These are phyloP conservation scores for Stagonosporopsis cucurbitacearum DNA, from an alignment of 2,329 filamentous ascomycete species.

Conservation along the genomic window DNA sequence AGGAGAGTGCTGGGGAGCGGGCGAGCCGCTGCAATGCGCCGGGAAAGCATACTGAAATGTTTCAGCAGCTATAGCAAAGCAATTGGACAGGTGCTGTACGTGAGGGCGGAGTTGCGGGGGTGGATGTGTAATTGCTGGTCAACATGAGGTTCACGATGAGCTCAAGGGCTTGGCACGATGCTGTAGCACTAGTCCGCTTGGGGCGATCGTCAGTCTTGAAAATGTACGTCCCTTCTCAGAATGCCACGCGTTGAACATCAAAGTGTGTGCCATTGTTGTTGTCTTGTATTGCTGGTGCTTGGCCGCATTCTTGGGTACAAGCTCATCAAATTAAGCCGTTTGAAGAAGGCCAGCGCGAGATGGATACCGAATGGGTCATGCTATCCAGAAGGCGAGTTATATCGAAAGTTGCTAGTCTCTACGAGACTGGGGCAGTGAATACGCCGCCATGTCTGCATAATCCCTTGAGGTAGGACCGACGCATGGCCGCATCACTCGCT, in stretches of 20 bases:
- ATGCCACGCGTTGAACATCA: too few relatives aligned
- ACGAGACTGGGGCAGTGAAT: too few relatives aligned
- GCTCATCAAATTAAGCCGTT: neutral
- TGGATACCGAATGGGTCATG: neutral
- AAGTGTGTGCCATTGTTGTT: neutral
- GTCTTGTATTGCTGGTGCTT: neutral
- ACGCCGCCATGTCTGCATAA: too few relatives aligned
- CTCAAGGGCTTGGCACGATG: conserved; percentile 15
- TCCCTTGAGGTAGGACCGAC: neutral
- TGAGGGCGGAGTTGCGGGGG: conserved; percentile 36
- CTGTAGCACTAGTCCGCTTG: conserved; percentile 23
- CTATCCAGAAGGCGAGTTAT: too few relatives aligned
- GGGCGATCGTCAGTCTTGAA: neutral
- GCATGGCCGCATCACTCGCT: neutral
- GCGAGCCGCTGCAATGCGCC: conserved; percentile 51
- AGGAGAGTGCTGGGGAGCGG: conserved; percentile 48
- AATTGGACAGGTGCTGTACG: conserved; percentile 32
- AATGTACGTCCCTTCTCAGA: too few relatives aligned
- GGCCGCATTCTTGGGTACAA: neutral
- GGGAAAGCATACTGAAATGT: conserved; percentile 50
- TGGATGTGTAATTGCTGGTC: conserved; percentile 22
- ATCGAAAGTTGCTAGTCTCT: too few relatives aligned
- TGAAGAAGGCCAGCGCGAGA: neutral
- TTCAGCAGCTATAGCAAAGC: conserved; percentile 51
- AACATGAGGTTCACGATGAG: conserved; percentile 42